These are phyloP conservation scores for Penicillium brasilianum DNA, from an alignment of 2,329 filamentous ascomycete species.

Conservation along the genomic window DNA sequence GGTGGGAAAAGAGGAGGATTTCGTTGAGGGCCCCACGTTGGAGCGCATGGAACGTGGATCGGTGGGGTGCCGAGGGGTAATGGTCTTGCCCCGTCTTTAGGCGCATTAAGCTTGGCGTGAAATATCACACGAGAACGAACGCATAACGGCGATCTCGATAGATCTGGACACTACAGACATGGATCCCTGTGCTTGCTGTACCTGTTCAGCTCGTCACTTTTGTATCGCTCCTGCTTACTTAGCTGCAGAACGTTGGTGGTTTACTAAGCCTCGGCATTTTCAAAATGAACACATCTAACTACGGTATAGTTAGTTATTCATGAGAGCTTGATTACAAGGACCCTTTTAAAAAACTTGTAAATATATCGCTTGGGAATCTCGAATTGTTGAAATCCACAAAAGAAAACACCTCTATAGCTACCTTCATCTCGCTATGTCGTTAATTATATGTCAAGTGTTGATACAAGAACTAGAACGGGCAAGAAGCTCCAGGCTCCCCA, in stretches of 20 bases:
- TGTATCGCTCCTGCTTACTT: neutral
- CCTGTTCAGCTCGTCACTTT: neutral
- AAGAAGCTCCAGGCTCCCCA: conserved; percentile 21
- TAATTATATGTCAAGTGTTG: conserved; percentile 28
- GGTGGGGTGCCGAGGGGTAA: conserved; percentile 22
- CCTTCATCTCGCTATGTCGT: conserved; percentile 15
- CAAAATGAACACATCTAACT: neutral
- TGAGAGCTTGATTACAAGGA: neutral
- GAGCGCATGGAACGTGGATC: conserved; percentile 25
- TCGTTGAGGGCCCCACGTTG: conserved; percentile 38
- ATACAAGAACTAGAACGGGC: conserved; percentile 27
- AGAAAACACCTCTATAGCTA: conserved; percentile 26
- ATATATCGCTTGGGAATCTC: conserved; percentile 19
- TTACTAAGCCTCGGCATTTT: neutral
- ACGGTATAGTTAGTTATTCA: too few relatives aligned
- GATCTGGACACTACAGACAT: neutral
- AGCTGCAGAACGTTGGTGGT: neutral
- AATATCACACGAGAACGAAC: neutral
- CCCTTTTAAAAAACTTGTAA: conserved; percentile 5
- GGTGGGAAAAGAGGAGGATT: conserved; percentile 26
- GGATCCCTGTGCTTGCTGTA: neutral
- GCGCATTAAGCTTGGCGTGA: neutral
- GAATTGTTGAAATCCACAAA: conserved; percentile 37
- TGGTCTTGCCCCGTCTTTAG: conserved; percentile 1
- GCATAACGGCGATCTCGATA: neutral